Evolutionary conservation across 495 filamentous ascomycete species (phyloP).

Genomic region (Pseudevernia furfuracea): DNA sequence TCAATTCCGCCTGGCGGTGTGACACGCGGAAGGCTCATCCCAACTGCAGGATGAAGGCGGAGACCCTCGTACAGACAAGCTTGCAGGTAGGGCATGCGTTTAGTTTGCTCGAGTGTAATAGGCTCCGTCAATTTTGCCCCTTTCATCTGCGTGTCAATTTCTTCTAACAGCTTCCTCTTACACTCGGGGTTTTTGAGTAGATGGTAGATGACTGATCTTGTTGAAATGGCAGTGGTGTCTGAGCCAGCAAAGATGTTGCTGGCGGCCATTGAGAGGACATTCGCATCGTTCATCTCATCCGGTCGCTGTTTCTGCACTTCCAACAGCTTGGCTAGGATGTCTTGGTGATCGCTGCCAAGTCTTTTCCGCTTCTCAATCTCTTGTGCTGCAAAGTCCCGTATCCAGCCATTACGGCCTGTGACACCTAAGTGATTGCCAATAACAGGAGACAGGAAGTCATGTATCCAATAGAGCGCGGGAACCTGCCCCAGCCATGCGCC

Average conservation of each 20-base stretch:
- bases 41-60: constrained; percentile 53
- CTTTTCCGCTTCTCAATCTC: constrained; percentile 19
- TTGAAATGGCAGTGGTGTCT: constrained; percentile 48
- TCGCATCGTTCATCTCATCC: constrained; percentile 56
- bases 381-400: constrained; percentile 28
- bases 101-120: constrained; percentile 47
- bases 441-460: constrained; percentile 21
- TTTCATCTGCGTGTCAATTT: constrained; percentile 44
- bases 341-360: constrained; percentile 29
- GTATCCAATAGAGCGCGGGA: constrained; percentile 30
- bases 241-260: constrained; percentile 58
- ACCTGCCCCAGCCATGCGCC: constrained; percentile 31
- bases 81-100: constrained; percentile 53
- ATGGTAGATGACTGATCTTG: constrained; percentile 57
- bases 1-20: constrained; percentile 32
- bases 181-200: constrained; percentile 46
- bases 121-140: constrained; percentile 42
- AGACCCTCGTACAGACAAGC: constrained; percentile 61
- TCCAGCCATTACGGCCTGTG: constrained; percentile 28
- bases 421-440: constrained; percentile 30
- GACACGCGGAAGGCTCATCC: constrained; percentile 46
- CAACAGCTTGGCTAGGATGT: constrained; percentile 41
- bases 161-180: constrained; percentile 39
- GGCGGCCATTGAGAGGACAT: constrained; percentile 58
- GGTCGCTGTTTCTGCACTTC: constrained; percentile 43